phyloP scores from a whole-genome alignment of 129 eudicot genomes.

The Cynara cardunculus region DNA sequence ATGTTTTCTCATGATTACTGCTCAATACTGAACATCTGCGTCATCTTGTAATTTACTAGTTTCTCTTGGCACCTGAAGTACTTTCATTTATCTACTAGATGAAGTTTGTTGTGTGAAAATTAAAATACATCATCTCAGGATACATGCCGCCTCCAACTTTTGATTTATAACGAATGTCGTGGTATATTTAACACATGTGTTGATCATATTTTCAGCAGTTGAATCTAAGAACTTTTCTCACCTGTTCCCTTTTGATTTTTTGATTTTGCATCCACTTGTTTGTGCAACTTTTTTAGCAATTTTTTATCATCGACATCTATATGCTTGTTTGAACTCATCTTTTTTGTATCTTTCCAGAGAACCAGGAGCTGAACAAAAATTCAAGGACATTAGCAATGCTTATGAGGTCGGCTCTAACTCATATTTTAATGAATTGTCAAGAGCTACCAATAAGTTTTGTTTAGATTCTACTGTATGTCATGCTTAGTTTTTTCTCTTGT shows the following conservation, averaged over 20 bases:
- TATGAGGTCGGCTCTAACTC: constrained; percentile 61
- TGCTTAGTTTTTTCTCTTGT: background rate
- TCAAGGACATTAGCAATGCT: constrained; percentile 95
- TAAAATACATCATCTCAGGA: no score
- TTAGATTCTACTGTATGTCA: background rate
- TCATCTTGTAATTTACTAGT: constrained; percentile 3
- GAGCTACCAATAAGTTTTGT: background rate
- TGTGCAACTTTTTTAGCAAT: background rate
- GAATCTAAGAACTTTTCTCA: background rate
- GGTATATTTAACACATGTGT: no score
- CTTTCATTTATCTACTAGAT: background rate
- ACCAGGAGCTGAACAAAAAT: constrained; percentile 88
- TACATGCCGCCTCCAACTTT: no score
- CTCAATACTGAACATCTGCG: background rate
- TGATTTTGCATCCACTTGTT: background rate
- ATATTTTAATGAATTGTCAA: constrained; percentile 10
- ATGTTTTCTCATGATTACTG: background rate
- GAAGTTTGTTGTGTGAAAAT: background rate
- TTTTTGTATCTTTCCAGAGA: constrained; percentile 47
- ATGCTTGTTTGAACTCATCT: constrained; percentile 11
- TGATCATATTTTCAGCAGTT: no score
- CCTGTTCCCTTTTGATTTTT: no score
- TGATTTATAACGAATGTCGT: no score
- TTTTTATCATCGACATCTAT: background rate
- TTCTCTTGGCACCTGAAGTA: background rate